Conservation (phyloP, 768 basidiomycete genomes). For the Gyrodon lividus region DNA sequence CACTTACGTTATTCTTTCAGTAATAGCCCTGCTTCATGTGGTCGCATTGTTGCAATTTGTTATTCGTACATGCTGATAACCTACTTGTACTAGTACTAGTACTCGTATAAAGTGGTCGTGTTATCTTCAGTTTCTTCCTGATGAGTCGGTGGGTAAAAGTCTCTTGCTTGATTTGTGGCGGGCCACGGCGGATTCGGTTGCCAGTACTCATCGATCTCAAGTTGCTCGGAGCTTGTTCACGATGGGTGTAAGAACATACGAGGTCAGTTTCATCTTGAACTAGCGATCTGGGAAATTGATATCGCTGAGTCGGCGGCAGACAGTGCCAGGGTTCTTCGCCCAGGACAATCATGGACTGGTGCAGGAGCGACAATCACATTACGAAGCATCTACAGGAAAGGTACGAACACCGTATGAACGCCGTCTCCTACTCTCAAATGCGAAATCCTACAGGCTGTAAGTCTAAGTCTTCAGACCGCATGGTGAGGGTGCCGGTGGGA, state of each 20-base stretch:
- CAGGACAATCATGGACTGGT: constrained; percentile 14
- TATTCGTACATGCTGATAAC: constrained; percentile 14
- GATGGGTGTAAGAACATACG: constrained; percentile 12
- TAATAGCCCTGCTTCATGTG: constrained; percentile 30
- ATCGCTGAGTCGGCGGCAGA: not conserved
- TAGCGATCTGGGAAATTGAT: not conserved
- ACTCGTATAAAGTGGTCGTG: not conserved
- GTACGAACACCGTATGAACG: too few species aligned
- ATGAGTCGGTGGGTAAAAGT: too few species aligned
- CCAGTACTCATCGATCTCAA: not conserved
- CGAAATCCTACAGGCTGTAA: constrained; percentile 10
- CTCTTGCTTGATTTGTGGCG: too few species aligned
- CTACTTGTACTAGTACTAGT: constrained; percentile 4
- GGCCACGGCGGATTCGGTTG: too few species aligned
- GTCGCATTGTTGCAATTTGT: constrained; percentile 22
- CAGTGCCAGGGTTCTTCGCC: constrained; percentile 20
- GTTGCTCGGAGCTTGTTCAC: not conserved
- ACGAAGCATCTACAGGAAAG: too few species aligned
- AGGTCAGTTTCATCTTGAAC: constrained; percentile 5
- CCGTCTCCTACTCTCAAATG: too few species aligned
- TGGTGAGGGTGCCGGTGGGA: not conserved
- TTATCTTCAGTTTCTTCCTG: not conserved
- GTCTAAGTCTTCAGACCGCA: constrained; percentile 1
- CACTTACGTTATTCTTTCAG: constrained; percentile 32
- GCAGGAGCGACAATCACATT: too few species aligned